Conservation (phyloP, 768 basidiomycete species). For the Chlorophyllum brunneum region DNA sequence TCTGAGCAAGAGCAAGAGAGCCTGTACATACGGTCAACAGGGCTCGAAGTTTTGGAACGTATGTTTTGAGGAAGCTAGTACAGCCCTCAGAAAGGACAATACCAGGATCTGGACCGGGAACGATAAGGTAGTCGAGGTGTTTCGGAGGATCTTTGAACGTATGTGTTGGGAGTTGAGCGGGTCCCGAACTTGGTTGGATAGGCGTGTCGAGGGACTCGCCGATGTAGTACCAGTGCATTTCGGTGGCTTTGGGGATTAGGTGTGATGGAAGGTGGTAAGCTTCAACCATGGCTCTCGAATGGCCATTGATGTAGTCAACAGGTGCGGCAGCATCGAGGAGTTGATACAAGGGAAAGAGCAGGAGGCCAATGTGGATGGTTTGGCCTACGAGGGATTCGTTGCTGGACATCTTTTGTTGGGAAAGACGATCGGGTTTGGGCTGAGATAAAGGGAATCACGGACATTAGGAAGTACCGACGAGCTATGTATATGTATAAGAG, state of each 20-base stretch:
- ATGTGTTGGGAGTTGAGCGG: conserved; percentile 17
- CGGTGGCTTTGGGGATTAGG: conserved; percentile 18
- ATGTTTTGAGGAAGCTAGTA: conserved; percentile 16
- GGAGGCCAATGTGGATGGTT: conserved; percentile 19
- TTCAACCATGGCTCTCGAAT: conserved; percentile 13
- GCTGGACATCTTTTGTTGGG: background rate
- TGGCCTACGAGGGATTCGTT: background rate
- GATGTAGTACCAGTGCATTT: conserved; percentile 24
- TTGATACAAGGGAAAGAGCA: conserved; percentile 21
- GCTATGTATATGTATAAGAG: too few species aligned
- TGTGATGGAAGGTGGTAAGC: background rate
- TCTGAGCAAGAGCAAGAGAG: conserved; percentile 19
- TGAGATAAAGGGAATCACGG: too few species aligned
- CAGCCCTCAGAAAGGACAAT: conserved; percentile 13
- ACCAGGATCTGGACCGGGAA: conserved; percentile 22
- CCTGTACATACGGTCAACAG: conserved; percentile 24
- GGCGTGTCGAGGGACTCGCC: conserved; percentile 13
- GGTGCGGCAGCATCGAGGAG: conserved; percentile 24
- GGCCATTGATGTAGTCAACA: conserved; percentile 23
- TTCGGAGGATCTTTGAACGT: conserved; percentile 19
- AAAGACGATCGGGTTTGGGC: background rate
- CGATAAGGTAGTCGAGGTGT: conserved; percentile 22
- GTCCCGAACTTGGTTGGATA: conserved; percentile 17
- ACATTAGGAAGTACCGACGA: too few species aligned
- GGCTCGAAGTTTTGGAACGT: conserved; percentile 16